phyloP scores from a whole-genome alignment of 805 yeast genomes.

The Candida montana region DNA sequence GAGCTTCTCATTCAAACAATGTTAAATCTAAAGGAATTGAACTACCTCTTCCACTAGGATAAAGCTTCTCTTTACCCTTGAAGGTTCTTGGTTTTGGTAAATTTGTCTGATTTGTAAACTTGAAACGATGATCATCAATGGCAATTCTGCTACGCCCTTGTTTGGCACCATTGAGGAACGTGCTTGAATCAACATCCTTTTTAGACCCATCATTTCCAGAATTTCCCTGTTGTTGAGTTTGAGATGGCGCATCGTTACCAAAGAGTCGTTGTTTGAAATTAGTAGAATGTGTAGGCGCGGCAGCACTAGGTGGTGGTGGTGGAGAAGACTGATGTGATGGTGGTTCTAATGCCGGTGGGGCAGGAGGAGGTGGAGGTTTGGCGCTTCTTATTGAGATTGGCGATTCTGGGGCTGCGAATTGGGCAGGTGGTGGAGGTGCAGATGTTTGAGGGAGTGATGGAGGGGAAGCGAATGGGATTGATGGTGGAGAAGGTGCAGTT shows the following conservation, averaged over 20 bases:
- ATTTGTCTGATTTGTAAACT: slow-evolving; percentile 46
- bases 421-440: slow-evolving; percentile 9
- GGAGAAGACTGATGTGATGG: slow-evolving; percentile 19
- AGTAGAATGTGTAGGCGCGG: slow-evolving; percentile 14
- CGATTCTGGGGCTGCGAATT: slow-evolving; percentile 3
- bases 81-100: slow-evolving; percentile 87
- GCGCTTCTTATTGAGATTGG: background rate
- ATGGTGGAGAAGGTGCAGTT: slow-evolving; percentile 13
- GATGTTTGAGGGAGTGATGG: slow-evolving; percentile 15
- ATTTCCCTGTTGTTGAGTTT: slow-evolving; percentile 11
- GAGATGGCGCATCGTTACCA: slow-evolving; percentile 11
- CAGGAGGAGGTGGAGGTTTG: slow-evolving; percentile 5
- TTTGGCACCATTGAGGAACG: slow-evolving; percentile 26
- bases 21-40: slow-evolving; percentile 78
- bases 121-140: slow-evolving; percentile 31
- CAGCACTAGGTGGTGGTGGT: background rate
- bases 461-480: slow-evolving; percentile 11
- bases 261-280: slow-evolving; percentile 19
- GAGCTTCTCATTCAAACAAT: slow-evolving; percentile 3
- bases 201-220: slow-evolving; percentile 14
- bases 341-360: slow-evolving; percentile 5
- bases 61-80: slow-evolving; percentile 65
- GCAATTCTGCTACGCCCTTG: slow-evolving; percentile 31
- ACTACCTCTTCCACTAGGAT: slow-evolving; percentile 92
- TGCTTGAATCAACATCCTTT: slow-evolving; percentile 22